Evolutionary conservation across 352 stramenopile genomes (phyloP).

Genomic region (Pythium coloratum): DNA sequence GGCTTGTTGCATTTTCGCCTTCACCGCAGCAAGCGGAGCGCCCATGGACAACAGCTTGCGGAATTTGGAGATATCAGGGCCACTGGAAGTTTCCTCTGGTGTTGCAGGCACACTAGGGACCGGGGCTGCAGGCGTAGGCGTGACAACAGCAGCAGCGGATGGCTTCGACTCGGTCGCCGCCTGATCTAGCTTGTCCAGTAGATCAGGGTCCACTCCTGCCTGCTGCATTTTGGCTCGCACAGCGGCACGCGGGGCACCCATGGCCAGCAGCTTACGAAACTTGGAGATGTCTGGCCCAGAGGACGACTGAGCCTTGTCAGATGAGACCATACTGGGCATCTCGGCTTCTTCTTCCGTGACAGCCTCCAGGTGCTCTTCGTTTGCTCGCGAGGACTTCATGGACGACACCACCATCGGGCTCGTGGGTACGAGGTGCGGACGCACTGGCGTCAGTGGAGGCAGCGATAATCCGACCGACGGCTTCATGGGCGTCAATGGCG

Average conservation of each 20-base stretch:
- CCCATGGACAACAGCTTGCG: conserved; percentile 92
- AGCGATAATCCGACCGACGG: conserved; percentile 28
- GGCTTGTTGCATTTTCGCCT: conserved; percentile 68
- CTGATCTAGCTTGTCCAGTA: conserved; percentile 17
- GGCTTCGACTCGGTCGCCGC: background rate
- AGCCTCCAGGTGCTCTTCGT: conserved; percentile 25
- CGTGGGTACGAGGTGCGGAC: conserved; percentile 9
- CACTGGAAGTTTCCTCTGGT: conserved; percentile 3
- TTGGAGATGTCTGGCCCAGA: conserved; percentile 19
- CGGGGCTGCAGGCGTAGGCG: background rate
- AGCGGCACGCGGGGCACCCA: conserved; percentile 24
- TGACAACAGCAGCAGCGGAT: background rate
- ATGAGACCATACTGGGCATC: background rate
- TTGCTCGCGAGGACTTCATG: conserved; percentile 12
- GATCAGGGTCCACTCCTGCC: conserved; percentile 24
- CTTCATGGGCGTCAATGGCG: conserved; percentile 20
- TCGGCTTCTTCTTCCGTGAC: conserved; percentile 29
- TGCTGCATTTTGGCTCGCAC: conserved; percentile 34
- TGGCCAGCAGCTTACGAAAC: conserved; percentile 28
- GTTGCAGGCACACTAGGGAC: conserved; percentile 7
- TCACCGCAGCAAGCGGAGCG: conserved; percentile 67
- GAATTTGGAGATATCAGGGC: conserved; percentile 67
- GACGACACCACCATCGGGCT: conserved; percentile 4
- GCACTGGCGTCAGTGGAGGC: conserved; percentile 18
- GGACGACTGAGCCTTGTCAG: background rate